Evolutionary conservation across 805 yeast species (phyloP), one percentile per base, ranked within the genome.

Genomic region (Yamadazyma olivae): DNA sequence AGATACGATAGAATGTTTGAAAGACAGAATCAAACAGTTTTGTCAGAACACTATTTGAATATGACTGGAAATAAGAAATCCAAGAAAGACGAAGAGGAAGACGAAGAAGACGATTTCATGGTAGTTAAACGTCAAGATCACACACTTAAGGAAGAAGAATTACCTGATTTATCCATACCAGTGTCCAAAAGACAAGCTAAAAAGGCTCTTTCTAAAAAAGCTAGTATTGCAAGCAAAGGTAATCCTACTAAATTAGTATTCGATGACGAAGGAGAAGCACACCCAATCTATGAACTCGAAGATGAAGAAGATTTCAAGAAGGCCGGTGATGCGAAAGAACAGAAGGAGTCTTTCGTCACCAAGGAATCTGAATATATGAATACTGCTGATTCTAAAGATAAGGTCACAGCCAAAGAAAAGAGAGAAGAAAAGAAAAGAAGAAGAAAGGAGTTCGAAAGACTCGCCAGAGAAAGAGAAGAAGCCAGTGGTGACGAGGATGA

Each of bases 1-100:
- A 91, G 85, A 58, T 87, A 87, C 54, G 99, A 93, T 59, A 77
- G 90, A 44, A 90, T 93, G 95, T 93, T 93, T 62, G 95, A 88
- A 57, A 77, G 99, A 57, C 75, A 85, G 57, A 93, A 93, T 59
- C 98, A 93, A 66, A 83, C 84, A 35, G 95, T 93, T 14, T 69
- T 93, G 35, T 83, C 95, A 32, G 93, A 90, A 49, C 95, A 91
- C 56, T 93, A 89, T 55, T 59, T 80, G 60, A 84, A 79, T 41
- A 70, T 93, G 60, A 81, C 87, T 2, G 76, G 75, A 10, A 70
- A 60, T 26, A 49, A 57, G 18, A 47, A 48, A 3, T 43, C 46
- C n/a, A 54, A 51, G 4, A 54, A 52, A 2, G 57, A 48, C 7
- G 51, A 40, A 2, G 24, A 31, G 4, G 39, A 30, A 4, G 30